These are phyloP conservation scores for Fusarium phyllophilum DNA, from an alignment of 2,329 filamentous ascomycete genomes.

Conservation along the genomic window DNA sequence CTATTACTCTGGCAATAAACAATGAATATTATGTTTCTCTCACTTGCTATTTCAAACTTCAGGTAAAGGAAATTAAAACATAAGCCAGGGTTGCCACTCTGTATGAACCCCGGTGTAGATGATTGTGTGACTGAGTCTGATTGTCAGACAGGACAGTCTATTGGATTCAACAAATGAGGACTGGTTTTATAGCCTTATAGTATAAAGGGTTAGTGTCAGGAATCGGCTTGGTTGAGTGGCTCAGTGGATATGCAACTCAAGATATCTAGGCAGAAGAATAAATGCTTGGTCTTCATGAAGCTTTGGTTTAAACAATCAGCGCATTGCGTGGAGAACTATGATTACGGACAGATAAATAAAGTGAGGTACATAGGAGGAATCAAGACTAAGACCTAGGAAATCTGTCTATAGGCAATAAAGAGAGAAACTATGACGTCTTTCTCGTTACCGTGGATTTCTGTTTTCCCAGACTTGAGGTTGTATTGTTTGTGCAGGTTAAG, in stretches of 20 bases:
- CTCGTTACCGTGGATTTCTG: not conserved
- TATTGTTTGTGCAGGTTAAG: conserved; percentile 9
- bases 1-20: not conserved
- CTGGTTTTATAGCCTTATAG: no score
- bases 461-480: not conserved
- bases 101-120: no score
- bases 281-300: no score
- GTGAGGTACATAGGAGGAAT: not conserved
- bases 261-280: not conserved
- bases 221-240: not conserved
- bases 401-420: not conserved
- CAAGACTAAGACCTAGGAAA: not conserved
- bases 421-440: not conserved
- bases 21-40: not conserved
- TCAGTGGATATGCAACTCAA: not conserved
- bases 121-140: not conserved
- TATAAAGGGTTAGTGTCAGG: no score
- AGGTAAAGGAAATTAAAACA: not conserved
- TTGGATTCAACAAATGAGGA: not conserved
- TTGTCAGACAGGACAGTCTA: not conserved
- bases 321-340: not conserved
- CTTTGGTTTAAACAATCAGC: not conserved
- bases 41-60: not conserved
- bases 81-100: not conserved
- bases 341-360: no score